Evolutionary conservation across 768 basidiomycete species (phyloP), one percentile per base, ranked within the genome.

Genomic region (Hydnomerulius pinastri): DNA sequence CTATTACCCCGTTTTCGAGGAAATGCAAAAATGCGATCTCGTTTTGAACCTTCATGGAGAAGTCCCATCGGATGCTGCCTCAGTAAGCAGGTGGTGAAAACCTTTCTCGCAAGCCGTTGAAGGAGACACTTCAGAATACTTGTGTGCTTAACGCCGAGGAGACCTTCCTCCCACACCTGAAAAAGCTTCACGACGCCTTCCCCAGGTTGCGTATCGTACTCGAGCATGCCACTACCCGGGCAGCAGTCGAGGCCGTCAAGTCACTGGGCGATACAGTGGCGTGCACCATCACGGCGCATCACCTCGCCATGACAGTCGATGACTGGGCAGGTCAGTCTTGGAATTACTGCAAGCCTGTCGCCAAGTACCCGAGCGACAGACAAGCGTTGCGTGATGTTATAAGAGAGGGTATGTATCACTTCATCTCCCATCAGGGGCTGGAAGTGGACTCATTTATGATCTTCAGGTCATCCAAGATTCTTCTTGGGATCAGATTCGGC

Each of bases 401-500:
- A 39, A 75, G 70, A 55, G 81, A 90, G 74, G 91, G 92, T 88
- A 53, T 36, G 72, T 49, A 45, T 20, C 21, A 27, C 29, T 36
- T 33, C 42, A 27, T 44, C 2, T 29, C 7, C 11, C 24, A 21
- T 25, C 20, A 21, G 0, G 36, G 32, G 15, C 18, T 21, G 11
- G 18, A 29, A 2, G 30, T 30, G 32, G 37, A 30, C 30, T 25
- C 13, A 11, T 7, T 10, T 29, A 38, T 46, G 17, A 53, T 32
- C 48, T 41, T 20, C 58, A 84, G 95, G 95, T 4, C 90, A 96
- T 68, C 87, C 92, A 4, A 85, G 90, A 41, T 99, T 99, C 72
- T 99, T 99, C 81, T 77, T 99, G 48, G 97, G 97, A 17, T 95
- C 92, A 15, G 97, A 99, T 71, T 93, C 90, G 24, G 97, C 97